Conservation (phyloP, 352 stramenopile species). For the Blastocystis sp. region DNA sequence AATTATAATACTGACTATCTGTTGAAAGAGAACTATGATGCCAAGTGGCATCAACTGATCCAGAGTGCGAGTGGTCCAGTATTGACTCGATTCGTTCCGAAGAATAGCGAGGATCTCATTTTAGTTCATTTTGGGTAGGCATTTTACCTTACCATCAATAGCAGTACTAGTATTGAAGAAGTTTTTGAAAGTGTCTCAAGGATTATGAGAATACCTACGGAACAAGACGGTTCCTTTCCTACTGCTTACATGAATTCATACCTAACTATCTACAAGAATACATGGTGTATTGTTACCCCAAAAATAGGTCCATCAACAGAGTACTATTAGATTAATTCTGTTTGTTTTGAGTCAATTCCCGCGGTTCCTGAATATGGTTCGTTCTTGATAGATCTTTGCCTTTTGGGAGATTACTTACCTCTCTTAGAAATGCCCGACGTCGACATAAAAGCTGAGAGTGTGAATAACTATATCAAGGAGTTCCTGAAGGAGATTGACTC, state of each 20-base stretch:
- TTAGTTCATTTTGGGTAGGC: no score
- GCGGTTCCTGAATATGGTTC: not conserved
- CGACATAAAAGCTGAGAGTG: slow-evolving; percentile 22
- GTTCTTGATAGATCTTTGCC: slow-evolving; percentile 10
- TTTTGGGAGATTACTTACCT: not conserved
- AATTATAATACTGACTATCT: slow-evolving; percentile 75
- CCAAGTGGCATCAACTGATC: not conserved
- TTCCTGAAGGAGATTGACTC: slow-evolving; percentile 54
- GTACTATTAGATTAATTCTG: not conserved
- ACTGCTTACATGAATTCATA: no score
- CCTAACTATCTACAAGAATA: no score
- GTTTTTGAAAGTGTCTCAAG: no score
- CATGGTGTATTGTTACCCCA: no score
- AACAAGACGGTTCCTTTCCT: no score
- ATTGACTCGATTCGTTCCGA: no score
- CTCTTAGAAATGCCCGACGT: not conserved
- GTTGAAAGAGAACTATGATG: slow-evolving; percentile 72
- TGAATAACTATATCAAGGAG: slow-evolving; percentile 46
- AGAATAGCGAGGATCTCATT: no score
- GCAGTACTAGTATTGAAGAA: no score
- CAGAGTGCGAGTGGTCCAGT: not conserved
- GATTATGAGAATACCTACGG: no score
- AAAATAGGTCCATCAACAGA: no score
- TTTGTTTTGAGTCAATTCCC: not conserved
- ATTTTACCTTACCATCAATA: no score